Percentiles rank a stretch among this genome's conserved stretches.
Conservation (phyloP, 305 asterid genomes). For the Coffea humblotiana region DNA sequence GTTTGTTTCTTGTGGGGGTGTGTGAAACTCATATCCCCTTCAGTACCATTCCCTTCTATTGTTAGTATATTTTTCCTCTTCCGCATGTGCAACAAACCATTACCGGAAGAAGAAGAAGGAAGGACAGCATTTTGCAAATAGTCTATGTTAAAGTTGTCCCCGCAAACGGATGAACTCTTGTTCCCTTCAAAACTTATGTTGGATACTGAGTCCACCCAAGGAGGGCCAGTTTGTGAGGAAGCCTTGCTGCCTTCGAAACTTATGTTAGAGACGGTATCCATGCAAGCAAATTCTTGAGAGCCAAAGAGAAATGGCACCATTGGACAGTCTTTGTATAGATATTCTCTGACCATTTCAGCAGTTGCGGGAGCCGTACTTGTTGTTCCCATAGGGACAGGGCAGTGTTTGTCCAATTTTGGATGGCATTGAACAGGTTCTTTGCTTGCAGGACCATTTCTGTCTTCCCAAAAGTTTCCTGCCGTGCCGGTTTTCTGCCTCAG, state of each 20-base stretch:
- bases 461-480: conserved; percentile 6
- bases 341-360: background rate
- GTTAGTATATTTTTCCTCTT: conserved; percentile 3
- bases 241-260: conserved; percentile 4
- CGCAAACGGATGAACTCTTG: conserved; percentile 8
- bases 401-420: background rate
- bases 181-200: conserved; percentile 13
- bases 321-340: background rate
- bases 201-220: background rate
- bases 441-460: conserved; percentile 1
- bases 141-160: conserved; percentile 17
- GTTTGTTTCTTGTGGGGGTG: conserved; percentile 4
- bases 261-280: background rate
- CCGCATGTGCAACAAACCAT: background rate
- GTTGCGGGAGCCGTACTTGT: background rate
- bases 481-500: conserved; percentile 2
- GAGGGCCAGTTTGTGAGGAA: background rate
- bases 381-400: background rate
- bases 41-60: background rate
- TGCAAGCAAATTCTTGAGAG: conserved; percentile 9
- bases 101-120: background rate
- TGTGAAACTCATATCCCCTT: background rate
- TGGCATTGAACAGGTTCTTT: background rate
- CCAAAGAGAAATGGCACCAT: conserved; percentile 4
- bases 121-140: background rate